Evolutionary conservation across 2,329 filamentous ascomycete genomes (phyloP).

Genomic region (Lachnum nothofagi): DNA sequence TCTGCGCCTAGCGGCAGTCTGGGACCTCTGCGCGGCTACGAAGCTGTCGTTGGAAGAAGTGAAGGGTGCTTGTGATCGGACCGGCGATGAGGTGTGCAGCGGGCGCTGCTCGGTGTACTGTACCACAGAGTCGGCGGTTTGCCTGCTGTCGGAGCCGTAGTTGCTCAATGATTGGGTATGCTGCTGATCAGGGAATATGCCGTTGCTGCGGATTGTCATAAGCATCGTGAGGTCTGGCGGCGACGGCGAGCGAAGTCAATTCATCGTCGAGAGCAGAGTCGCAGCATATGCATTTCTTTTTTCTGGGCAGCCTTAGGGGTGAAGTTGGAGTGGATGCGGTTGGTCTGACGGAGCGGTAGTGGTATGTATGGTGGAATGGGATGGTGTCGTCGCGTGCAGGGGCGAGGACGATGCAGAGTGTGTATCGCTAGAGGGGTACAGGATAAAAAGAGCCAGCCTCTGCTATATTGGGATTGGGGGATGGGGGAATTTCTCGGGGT

Average conservation of each 20-base stretch:
- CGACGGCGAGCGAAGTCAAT: conserved; percentile 15
- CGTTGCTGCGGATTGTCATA: conserved; percentile 39
- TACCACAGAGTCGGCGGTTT: conserved; percentile 13
- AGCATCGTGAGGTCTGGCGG: conserved; percentile 44
- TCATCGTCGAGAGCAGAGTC: conserved; percentile 19
- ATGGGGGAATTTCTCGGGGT: conserved; percentile 5
- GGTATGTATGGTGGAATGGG: background rate
- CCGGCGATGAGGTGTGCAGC: conserved; percentile 14
- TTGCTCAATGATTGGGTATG: conserved; percentile 23
- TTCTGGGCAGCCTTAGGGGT: conserved; percentile 1
- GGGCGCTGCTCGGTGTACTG: conserved; percentile 10
- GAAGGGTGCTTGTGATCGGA: conserved; percentile 14
- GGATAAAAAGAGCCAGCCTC: conserved; percentile 11
- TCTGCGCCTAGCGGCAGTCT: conserved; percentile 23
- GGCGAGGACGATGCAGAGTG: conserved; percentile 1
- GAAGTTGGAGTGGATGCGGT: too few relatives aligned
- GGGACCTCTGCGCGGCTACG: conserved; percentile 14
- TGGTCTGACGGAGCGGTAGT: too few relatives aligned
- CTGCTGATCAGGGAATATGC: conserved; percentile 29
- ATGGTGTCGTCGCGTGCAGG: conserved; percentile 12
- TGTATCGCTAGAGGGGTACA: conserved; percentile 22
- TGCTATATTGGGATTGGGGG: conserved; percentile 20
- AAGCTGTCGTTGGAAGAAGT: conserved; percentile 13
- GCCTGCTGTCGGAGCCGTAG: conserved; percentile 14
- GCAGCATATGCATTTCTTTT: conserved; percentile 4